Evolutionary conservation across 495 filamentous ascomycete genomes (phyloP).

Genomic region (Articulospora tetracladia): DNA sequence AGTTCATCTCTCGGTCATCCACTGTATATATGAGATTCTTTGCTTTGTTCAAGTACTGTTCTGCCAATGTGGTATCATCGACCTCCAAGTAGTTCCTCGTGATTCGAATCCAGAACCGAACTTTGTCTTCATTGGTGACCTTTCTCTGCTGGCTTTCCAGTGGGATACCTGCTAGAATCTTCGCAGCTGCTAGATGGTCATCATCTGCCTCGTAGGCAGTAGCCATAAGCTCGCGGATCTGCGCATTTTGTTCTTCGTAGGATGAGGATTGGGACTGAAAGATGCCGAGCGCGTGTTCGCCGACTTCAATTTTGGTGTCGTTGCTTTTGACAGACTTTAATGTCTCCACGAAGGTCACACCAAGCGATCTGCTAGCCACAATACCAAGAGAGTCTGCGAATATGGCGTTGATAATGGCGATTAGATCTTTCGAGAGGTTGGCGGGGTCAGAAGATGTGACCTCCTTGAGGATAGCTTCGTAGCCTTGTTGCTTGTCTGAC

Average conservation of each 20-base stretch:
- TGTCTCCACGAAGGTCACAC: conserved; percentile 15
- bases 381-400: conserved; percentile 25
- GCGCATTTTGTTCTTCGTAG: conserved; percentile 79
- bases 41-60: conserved; percentile 84
- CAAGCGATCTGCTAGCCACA: conserved; percentile 24
- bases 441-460: conserved; percentile 7
- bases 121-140: conserved; percentile 74
- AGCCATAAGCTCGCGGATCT: conserved; percentile 76
- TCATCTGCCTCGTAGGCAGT: conserved; percentile 78
- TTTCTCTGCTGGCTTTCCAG: conserved; percentile 83
- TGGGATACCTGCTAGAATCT: conserved; percentile 75
- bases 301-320: conserved; percentile 25
- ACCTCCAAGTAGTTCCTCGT: conserved; percentile 92
- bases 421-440: conserved; percentile 19
- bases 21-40: conserved; percentile 86
- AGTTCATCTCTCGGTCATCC: conserved; percentile 60
- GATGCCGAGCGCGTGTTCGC: conserved; percentile 24
- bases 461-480: conserved; percentile 20
- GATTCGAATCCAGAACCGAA: conserved; percentile 85
- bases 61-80: conserved; percentile 82
- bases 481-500: conserved; percentile 25
- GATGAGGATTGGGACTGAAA: conserved; percentile 36
- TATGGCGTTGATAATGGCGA: conserved; percentile 23
- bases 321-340: conserved; percentile 18
- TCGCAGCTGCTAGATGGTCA: conserved; percentile 74